phyloP scores from a whole-genome alignment of 805 yeast species.

The Blastobotrys mokoenaii region DNA sequence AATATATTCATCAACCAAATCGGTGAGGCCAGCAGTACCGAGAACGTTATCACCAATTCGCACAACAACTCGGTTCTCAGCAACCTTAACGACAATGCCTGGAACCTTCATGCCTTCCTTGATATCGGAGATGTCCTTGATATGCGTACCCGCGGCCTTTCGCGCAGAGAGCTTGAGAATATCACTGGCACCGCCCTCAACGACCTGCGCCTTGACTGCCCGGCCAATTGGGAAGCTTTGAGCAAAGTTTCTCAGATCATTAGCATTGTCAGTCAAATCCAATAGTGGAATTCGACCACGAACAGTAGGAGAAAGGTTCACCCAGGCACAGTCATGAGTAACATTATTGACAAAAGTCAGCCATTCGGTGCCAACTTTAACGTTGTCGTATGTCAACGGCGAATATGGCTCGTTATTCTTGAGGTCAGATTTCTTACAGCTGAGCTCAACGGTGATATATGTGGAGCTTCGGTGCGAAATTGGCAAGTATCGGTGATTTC shows the following conservation, averaged over 20 bases:
- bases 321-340: slow-evolving; percentile 55
- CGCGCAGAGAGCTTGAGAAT: slow-evolving; percentile 44
- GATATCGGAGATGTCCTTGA: slow-evolving; percentile 11
- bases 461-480: slow-evolving; percentile 50
- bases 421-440: slow-evolving; percentile 41
- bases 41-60: slow-evolving; percentile 24
- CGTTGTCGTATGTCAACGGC: slow-evolving; percentile 34
- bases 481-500: slow-evolving; percentile 59
- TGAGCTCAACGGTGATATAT: slow-evolving; percentile 55
- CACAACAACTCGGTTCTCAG: slow-evolving; percentile 30
- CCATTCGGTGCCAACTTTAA: slow-evolving; percentile 42
- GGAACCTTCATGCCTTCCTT: slow-evolving; percentile 13
- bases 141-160: slow-evolving; percentile 17
- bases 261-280: slow-evolving; percentile 48
- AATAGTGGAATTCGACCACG: slow-evolving; percentile 59
- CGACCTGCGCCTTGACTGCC: slow-evolving; percentile 53
- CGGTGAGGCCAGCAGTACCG: slow-evolving; percentile 18
- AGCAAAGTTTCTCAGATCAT: slow-evolving; percentile 39
- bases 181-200: slow-evolving; percentile 39
- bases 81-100: slow-evolving; percentile 18
- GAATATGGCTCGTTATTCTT: slow-evolving; percentile 20
- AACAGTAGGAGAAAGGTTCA: slow-evolving; percentile 57
- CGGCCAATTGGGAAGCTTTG: slow-evolving; percentile 63
- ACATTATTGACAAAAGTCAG: slow-evolving; percentile 60
- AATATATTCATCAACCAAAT: slow-evolving; percentile 17